phyloP scores from a whole-genome alignment of 75 land plant species.

The Selaginella moellendorffii region DNA sequence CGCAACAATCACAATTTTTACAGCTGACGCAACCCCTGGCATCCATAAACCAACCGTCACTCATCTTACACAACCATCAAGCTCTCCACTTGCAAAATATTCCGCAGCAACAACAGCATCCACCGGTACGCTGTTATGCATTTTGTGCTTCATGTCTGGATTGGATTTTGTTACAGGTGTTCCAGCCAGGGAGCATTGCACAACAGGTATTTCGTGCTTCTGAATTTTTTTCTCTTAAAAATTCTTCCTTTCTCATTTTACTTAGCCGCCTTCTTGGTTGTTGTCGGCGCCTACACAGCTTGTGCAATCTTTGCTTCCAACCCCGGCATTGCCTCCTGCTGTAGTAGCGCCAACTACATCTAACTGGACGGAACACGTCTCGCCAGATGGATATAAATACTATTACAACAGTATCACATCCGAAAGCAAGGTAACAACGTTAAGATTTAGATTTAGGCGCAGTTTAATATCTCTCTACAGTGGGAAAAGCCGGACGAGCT shows the following conservation, averaged over 20 bases:
- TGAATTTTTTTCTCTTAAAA: background rate
- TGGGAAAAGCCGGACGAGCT: conserved; percentile 99
- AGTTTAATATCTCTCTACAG: conserved; percentile 20
- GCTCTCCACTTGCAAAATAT: no score
- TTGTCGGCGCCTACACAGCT: conserved; percentile 11
- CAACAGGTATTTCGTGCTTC: no score
- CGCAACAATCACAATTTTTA: no score
- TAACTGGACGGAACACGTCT: conserved; percentile 90
- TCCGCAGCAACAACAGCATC: no score
- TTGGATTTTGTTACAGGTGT: no score
- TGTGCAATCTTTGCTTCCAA: conserved; percentile 9
- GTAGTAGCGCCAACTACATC: no score
- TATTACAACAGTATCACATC: conserved; percentile 72
- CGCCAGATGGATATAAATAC: conserved; percentile 94
- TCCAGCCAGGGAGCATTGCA: no score
- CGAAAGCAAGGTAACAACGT: conserved; percentile 71
- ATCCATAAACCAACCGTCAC: no score
- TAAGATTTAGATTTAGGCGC: background rate
- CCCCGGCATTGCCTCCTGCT: conserved; percentile 21
- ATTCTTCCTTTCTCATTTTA: background rate
- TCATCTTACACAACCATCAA: no score
- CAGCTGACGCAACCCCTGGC: no score
- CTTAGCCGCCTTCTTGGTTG: conserved; percentile 14
- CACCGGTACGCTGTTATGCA: no score
- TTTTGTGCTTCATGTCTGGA: no score